A percentile compares a stretch with the other conserved stretches of the same genome.
These are phyloP conservation scores for Gardenia jasminoides DNA, from an alignment of 257 asterid species.

Conservation along the genomic window DNA sequence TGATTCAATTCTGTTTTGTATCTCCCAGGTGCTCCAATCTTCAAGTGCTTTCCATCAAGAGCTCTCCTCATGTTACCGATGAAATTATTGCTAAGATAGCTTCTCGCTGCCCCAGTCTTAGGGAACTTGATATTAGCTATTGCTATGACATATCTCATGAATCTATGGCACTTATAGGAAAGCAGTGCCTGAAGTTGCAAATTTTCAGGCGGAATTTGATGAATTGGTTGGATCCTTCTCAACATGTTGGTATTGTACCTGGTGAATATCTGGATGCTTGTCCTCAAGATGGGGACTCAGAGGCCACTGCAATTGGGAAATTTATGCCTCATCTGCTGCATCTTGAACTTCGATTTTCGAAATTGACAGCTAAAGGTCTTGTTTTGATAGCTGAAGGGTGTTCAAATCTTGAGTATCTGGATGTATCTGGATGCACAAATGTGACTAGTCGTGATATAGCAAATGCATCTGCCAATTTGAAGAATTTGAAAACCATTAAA, in stretches of 20 bases:
- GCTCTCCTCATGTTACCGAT: slow-evolving; percentile 69
- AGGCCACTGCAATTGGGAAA: slow-evolving; percentile 74
- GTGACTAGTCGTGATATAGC: slow-evolving; percentile 63
- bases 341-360: slow-evolving; percentile 68
- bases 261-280: slow-evolving; percentile 60
- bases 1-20: not conserved
- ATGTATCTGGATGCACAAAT: slow-evolving; percentile 69
- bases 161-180: slow-evolving; percentile 56
- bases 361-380: slow-evolving; percentile 68
- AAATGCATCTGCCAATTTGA: slow-evolving; percentile 46
- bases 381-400: slow-evolving; percentile 62
- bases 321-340: slow-evolving; percentile 62
- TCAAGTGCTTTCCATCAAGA: slow-evolving; percentile 67
- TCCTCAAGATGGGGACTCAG: slow-evolving; percentile 84
- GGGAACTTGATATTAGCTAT: slow-evolving; percentile 78
- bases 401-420: slow-evolving; percentile 55
- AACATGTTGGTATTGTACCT: slow-evolving; percentile 56
- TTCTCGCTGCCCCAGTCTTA: slow-evolving; percentile 54
- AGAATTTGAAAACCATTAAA: slow-evolving; percentile 56
- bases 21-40: slow-evolving; percentile 72
- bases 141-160: slow-evolving; percentile 76
- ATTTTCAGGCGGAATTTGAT: slow-evolving; percentile 56
- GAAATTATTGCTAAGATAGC: slow-evolving; percentile 53
- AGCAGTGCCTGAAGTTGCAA: slow-evolving; percentile 43
- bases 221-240: slow-evolving; percentile 80